Evolutionary conservation across 495 filamentous ascomycete species (phyloP), one percentile per base, ranked within the genome.

Genomic region (Cenococcum geophilum): DNA sequence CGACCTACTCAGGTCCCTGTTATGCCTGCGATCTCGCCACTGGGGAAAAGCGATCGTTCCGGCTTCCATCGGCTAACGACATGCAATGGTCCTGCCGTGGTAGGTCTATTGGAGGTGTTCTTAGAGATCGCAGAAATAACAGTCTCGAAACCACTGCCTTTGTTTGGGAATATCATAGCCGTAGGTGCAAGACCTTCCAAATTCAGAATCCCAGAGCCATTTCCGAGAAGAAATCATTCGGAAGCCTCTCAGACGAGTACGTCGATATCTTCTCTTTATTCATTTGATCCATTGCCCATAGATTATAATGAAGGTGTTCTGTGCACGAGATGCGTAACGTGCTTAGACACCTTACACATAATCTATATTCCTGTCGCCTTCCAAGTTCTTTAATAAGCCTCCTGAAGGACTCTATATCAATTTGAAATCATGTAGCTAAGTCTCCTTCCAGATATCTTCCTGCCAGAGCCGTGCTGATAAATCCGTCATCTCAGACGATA

Each of bases 161-260:
- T 37, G 12, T 58, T 4, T 64, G 61, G 58, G 35, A 62, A 42
- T 61, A 59, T 36, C 47, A 64, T 43, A 61, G 27, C 6, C 36
- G 35, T 16, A 55, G 48, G n/a, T 47, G 34, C 53, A 35, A 37
- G 21, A 40, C 53, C 11, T 56, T 56, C 18, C 8, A 37, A 18
- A 45, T 45, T 45, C 14, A 45, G 40, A 45, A 45, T 14, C 40
- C 40, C 36, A 14, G 36, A 14, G 4, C 40, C 18, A 14, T 45
- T 10, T 4, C 40, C 40, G 1, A 4, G 14, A 2, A 10, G 40
- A 18, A 18, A 4, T 16, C 40, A 18, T 14, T 10, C 11, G n/a
- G n/a, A n/a, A n/a, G n/a, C n/a, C n/a, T n/a, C n/a, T n/a, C n/a
- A n/a, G n/a, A n/a, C n/a, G 14, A 45, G 40, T 45, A 45, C 4